Percentiles rank a stretch among this genome's conserved stretches.
Evolutionary conservation across 495 filamentous ascomycete species (phyloP).

Genomic region (Xylaria sp.): DNA sequence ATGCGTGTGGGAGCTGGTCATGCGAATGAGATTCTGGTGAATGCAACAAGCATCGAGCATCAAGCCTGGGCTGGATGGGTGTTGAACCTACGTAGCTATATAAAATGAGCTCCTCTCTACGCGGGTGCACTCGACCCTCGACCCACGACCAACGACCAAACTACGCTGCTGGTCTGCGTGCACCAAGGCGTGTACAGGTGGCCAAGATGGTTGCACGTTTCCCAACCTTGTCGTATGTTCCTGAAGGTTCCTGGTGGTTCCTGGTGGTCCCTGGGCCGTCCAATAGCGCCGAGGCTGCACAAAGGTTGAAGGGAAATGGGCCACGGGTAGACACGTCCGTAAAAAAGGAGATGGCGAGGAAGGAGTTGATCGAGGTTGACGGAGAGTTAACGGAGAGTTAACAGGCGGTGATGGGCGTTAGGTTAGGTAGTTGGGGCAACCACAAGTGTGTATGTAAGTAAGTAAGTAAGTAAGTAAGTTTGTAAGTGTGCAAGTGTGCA

Average conservation of each 20-base stretch:
- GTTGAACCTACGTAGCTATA: constrained; percentile 6
- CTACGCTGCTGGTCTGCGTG: constrained; percentile 1
- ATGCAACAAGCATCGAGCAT: not conserved
- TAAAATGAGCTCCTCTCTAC: constrained; percentile 8
- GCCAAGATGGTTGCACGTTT: constrained; percentile 13
- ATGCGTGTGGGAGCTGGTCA: not conserved
- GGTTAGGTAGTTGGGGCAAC: constrained; percentile 4
- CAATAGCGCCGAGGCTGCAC: constrained; percentile 9
- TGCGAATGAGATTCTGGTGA: constrained; percentile 1
- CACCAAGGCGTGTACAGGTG: constrained; percentile 17
- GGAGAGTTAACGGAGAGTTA: not conserved
- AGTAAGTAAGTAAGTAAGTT: too few species aligned
- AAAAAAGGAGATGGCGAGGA: not conserved
- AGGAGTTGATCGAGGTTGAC: not conserved
- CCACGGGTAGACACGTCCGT: not conserved
- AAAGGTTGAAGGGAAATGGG: constrained; percentile 1
- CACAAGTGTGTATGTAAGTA: constrained; percentile 10
- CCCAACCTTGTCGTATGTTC: constrained; percentile 8
- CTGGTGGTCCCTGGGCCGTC: not conserved
- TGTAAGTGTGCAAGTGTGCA: too few species aligned
- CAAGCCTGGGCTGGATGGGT: not conserved
- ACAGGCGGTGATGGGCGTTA: too few species aligned
- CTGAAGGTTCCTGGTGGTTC: not conserved
- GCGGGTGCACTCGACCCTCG: not conserved
- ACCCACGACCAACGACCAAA: too few species aligned